phyloP scores from a whole-genome alignment of 805 yeast species.

The Nadsonia fulvescens region DNA sequence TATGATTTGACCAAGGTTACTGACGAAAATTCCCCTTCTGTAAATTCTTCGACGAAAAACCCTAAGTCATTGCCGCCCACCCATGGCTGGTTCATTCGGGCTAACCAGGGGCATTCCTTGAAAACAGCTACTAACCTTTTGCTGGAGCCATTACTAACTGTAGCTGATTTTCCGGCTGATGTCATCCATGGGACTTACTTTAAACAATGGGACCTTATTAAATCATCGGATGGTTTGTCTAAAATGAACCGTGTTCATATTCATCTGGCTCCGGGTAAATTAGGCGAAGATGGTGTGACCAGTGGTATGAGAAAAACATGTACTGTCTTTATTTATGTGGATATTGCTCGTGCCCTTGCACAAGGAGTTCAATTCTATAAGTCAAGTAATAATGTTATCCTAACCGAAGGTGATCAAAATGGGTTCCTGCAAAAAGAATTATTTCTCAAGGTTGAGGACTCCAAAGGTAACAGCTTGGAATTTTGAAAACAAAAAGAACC shows the following conservation, averaged over 20 bases:
- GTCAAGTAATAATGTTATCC: slow-evolving; percentile 59
- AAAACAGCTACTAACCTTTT: slow-evolving; percentile 24
- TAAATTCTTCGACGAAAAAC: slow-evolving; percentile 2
- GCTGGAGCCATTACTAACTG: slow-evolving; percentile 21
- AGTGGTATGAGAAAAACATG: slow-evolving; percentile 58
- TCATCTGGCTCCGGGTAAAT: slow-evolving; percentile 56
- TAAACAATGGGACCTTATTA: slow-evolving; percentile 29
- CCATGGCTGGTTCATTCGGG: slow-evolving; percentile 37
- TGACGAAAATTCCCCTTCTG: no score
- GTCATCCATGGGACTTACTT: slow-evolving; percentile 70
- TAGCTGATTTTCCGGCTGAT: slow-evolving; percentile 28
- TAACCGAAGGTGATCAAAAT: slow-evolving; percentile 39
- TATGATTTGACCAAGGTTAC: background rate
- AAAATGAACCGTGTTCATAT: slow-evolving; percentile 69
- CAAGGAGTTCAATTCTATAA: slow-evolving; percentile 33
- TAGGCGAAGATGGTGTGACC: slow-evolving; percentile 29
- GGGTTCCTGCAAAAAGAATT: slow-evolving; percentile 32
- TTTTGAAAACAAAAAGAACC: no score
- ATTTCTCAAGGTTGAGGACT: slow-evolving; percentile 25
- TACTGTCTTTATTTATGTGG: slow-evolving; percentile 43
- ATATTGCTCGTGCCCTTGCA: slow-evolving; percentile 30
- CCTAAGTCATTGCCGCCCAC: slow-evolving; percentile 7
- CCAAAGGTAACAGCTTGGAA: slow-evolving; percentile 9
- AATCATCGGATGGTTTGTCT: slow-evolving; percentile 37
- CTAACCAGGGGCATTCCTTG: slow-evolving; percentile 85